Evolutionary conservation across 1,284 basidiomycete species (phyloP), one percentile per base, ranked within the genome.

Genomic region (Mycosarcoma maydis): DNA sequence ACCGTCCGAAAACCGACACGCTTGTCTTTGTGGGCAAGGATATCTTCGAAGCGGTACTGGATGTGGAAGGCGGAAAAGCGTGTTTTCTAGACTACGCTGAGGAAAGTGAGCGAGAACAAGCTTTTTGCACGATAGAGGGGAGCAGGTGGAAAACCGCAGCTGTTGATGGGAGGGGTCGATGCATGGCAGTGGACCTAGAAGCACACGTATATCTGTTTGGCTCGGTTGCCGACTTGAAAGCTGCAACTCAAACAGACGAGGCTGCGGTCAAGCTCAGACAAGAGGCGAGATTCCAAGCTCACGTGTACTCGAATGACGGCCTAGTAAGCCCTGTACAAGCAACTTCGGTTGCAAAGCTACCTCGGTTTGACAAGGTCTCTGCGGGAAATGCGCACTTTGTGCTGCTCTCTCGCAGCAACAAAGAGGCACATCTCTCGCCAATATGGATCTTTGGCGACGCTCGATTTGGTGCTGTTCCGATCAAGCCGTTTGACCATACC

Each of bases 331-430:
- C 6, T 16, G 42, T 3, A 11, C 27, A 43, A 27, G 16, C 6
- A 14, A 11, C 6, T 9, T 22, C 41, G 19, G 24, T 11, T 4
- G 30, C 20, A 10, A 8, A 1, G 45, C 42, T 54, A 27, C 55
- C 61, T 0, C 38, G 10, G 14, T 64, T 64, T 37, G 30, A 19
- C 13, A 52, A 36, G 23, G 47, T 68, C 30, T 38, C 54, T 6
- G 57, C 65, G 3, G 65, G 65, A 13, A 52, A 53, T 22, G 47
- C 65, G 24, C 65, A 68, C 41, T 68, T 68, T 30, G 44, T 55
- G 3, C 46, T 68, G 4, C 33, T 62, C 3, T 16, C 53, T n/a
- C 27, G 14, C 4, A 13, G 8, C 16, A 40, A 22, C 27, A 26
- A 53, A 13, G 26, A 40, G 8, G 24, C 4, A 7, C 19, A 49